Base-by-base conservation (phyloP, 73 alveolate genomes). In the Durusdinium trenchii region DNA sequence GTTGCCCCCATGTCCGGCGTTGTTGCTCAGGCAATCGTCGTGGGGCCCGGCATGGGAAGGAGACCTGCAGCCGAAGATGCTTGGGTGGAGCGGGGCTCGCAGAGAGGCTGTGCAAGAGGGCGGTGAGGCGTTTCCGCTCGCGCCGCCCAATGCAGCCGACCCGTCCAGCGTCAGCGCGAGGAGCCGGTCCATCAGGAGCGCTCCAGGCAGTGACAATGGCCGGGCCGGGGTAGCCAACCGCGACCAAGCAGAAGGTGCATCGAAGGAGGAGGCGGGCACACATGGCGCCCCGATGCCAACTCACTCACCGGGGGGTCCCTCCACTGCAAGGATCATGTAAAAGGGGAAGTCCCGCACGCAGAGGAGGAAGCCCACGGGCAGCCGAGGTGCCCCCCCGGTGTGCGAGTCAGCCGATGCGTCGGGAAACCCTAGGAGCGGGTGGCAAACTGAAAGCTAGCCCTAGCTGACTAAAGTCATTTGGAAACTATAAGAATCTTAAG, bases 361-460 rank as follows among this genome's bases (percentile, higher is more conserved):
- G 76, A 62, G 76, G 76, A 62, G 76, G 76, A 62, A 20, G 76
- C 18, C 76, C 76, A 62, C 76, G 76, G 40, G 76, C 76, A 62
- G 76, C 76, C 32, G 76, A 62, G 76, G 76, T 62, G 76, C 76
- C 76, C 43, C 76, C 76, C 40, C 5, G 86, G n/a, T n/a, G n/a
- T n/a, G n/a, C n/a, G n/a, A n/a, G n/a, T n/a, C n/a, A n/a, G n/a
- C n/a, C n/a, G n/a, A n/a, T n/a, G n/a, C n/a, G n/a, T n/a, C n/a
- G n/a, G n/a, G n/a, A n/a, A n/a, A n/a, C n/a, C n/a, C n/a, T n/a
- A n/a, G n/a, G n/a, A n/a, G n/a, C n/a, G n/a, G n/a, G n/a, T n/a
- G n/a, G n/a, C n/a, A n/a, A n/a, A n/a, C n/a, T n/a, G n/a, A n/a
- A n/a, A n/a, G n/a, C n/a, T n/a, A n/a, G n/a, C n/a, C n/a, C n/a